Base-by-base conservation (phyloP, 2,329 filamentous ascomycete species). In the Zopfia rhizophila region DNA sequence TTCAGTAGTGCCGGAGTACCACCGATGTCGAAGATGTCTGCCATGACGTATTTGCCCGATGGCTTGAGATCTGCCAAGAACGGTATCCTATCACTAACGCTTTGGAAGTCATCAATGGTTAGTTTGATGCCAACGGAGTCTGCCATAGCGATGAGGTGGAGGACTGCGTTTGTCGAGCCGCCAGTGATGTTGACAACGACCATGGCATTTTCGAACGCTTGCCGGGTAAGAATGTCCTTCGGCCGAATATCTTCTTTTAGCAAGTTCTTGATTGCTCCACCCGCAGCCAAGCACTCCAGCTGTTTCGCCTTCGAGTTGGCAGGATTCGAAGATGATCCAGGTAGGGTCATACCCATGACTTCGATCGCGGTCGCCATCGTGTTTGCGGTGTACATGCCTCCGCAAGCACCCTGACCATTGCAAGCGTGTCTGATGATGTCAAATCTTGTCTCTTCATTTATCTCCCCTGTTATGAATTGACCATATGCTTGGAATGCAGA, bases 401-500 rank as follows among this genome's bases (percentile, higher is more conserved):
- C 90, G 63, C 90, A 95, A 10, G 90, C 90, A 59, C 90, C 90
- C 60, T 85, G 80, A 25, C 90, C 90, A 17, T 90, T 90, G 72
- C 92, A 97, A 30, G 94, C 92, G 68, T 97, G 81, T 52, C 91
- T 85, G 72, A 97, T 96, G 66, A 97, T 93, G 74, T 97, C 94
- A 72, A 91, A 96, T 39, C 94, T 87, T 75, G 93, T 82, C 66
- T 94, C 87, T 75, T 99, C 94, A 56, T 82, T 88, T 73, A 97
- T 96, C 66, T 96, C 85, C 30, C 93, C 93, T 10, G 89, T 84
- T 61, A 99, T 87, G 77, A 92, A 97, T 72, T 97, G 90, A 18
- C 94, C 94, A 68, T 97, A 97, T 4, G 93, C 89, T 77, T 99
- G 94, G 84, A 99, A 99, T 30, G 94, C 94, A 37, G 91, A 97